A percentile compares a stretch with the other conserved stretches of the same genome.
phyloP scores from a whole-genome alignment of 2,329 filamentous ascomycete genomes.

The Colletotrichum phormii region DNA sequence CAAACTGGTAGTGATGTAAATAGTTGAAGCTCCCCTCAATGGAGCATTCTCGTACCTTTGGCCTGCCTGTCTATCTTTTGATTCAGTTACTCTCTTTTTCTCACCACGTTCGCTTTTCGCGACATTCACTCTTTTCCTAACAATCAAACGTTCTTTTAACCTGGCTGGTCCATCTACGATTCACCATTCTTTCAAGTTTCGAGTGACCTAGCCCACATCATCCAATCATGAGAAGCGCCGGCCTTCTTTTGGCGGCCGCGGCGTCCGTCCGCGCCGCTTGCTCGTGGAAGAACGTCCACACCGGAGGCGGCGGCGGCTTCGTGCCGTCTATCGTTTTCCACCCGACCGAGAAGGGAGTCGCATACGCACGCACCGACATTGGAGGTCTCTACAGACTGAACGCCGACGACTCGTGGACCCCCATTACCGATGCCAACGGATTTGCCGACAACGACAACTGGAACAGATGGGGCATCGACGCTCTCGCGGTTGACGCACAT shows the following conservation, averaged over 20 bases:
- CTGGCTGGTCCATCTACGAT: conserved; percentile 16
- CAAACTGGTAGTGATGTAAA: neutral
- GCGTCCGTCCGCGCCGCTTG: conserved; percentile 47
- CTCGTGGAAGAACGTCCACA: conserved; percentile 61
- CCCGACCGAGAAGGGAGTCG: conserved; percentile 60
- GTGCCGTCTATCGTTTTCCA: conserved; percentile 69
- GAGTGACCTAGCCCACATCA: neutral
- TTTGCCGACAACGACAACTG: conserved; percentile 57
- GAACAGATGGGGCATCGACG: conserved; percentile 68
- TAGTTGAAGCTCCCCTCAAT: neutral
- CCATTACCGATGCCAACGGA: conserved; percentile 57
- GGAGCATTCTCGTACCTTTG: neutral
- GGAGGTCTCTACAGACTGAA: conserved; percentile 68
- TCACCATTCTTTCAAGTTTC: conserved; percentile 7
- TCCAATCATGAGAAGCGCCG: conserved; percentile 24
- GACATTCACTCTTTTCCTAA: neutral
- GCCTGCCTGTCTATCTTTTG: neutral
- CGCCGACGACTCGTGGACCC: conserved; percentile 65
- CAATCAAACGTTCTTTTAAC: conserved; percentile 12
- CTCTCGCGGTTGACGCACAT: conserved; percentile 65
- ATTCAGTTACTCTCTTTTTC: neutral
- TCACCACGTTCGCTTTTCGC: conserved; percentile 5
- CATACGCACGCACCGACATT: conserved; percentile 68
- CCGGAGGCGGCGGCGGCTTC: conserved; percentile 69
- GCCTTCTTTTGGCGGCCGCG: conserved; percentile 37